Evolutionary conservation across 371 early-diverging fungal species (phyloP).

Genomic region (Lichtheimia ramosa): DNA sequence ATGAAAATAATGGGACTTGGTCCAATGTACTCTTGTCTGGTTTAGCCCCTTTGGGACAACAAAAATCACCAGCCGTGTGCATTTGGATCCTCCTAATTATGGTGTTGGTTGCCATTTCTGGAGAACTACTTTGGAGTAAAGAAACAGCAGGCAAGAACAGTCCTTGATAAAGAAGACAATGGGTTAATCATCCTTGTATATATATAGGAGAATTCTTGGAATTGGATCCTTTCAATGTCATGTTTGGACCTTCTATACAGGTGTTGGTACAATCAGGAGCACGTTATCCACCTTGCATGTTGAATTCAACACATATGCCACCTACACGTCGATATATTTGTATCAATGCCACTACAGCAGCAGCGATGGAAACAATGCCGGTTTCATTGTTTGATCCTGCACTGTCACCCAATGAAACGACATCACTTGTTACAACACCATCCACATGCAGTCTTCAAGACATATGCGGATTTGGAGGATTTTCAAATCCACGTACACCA

Average conservation of each 20-base stretch:
- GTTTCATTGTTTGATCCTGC: conserved; percentile 15
- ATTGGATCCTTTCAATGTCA: conserved; percentile 22
- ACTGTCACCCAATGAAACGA: no score
- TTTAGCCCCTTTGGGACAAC: no score
- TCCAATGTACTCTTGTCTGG: no score
- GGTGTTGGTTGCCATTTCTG: conserved; percentile 19
- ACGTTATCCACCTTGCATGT: conserved; percentile 55
- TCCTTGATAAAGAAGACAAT: neutral
- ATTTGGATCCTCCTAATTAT: conserved; percentile 16
- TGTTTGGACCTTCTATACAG: conserved; percentile 28
- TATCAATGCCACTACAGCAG: conserved; percentile 13
- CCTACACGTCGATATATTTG: conserved; percentile 29
- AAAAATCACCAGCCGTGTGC: conserved; percentile 9
- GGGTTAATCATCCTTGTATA: neutral
- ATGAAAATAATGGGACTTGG: no score
- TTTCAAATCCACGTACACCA: conserved; percentile 26
- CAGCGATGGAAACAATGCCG: neutral
- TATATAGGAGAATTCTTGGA: conserved; percentile 26
- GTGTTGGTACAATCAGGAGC: conserved; percentile 48
- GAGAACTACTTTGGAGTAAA: conserved; percentile 20
- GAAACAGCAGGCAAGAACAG: conserved; percentile 13
- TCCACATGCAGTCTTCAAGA: conserved; percentile 39
- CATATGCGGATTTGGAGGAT: conserved; percentile 48
- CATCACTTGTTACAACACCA: neutral
- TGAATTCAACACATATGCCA: conserved; percentile 30